These are phyloP conservation scores for Yamagishiella unicocca DNA, from an alignment of 139 green algal genomes.

Conservation along the genomic window DNA sequence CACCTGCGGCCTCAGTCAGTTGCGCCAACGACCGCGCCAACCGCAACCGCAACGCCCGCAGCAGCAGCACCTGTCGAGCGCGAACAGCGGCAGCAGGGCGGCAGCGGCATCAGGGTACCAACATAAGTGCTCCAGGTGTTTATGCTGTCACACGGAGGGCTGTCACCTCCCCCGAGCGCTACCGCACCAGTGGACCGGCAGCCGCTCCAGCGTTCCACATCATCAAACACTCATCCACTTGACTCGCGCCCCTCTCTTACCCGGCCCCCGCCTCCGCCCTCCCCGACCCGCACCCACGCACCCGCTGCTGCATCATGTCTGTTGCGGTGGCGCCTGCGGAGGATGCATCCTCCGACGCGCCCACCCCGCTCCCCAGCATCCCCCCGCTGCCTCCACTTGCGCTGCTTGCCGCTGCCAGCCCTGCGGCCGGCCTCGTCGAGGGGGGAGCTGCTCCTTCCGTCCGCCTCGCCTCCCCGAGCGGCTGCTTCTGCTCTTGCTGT, in stretches of 20 bases:
- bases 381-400: not conserved
- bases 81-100: not conserved
- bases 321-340: conserved; percentile 34
- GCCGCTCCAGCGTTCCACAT: no score
- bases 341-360: not conserved
- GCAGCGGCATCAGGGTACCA: no score
- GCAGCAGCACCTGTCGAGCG: conserved; percentile 14
- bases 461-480: no score
- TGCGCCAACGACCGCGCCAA: not conserved
- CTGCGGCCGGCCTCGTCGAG: no score
- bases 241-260: not conserved
- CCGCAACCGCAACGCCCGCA: conserved; percentile 15
- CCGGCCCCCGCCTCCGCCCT: not conserved
- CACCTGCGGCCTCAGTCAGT: conserved; percentile 19
- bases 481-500: not conserved
- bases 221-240: no score
- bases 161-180: no score
- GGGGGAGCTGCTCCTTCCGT: no score
- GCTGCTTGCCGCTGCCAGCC: not conserved
- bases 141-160: no score
- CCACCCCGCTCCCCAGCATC: not conserved
- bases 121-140: no score
- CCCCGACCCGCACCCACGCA: not conserved
- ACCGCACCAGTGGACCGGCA: no score
- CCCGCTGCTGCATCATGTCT: conserved; percentile 51